phyloP scores from a whole-genome alignment of 768 basidiomycete genomes.

The Lactifluus pinguis region DNA sequence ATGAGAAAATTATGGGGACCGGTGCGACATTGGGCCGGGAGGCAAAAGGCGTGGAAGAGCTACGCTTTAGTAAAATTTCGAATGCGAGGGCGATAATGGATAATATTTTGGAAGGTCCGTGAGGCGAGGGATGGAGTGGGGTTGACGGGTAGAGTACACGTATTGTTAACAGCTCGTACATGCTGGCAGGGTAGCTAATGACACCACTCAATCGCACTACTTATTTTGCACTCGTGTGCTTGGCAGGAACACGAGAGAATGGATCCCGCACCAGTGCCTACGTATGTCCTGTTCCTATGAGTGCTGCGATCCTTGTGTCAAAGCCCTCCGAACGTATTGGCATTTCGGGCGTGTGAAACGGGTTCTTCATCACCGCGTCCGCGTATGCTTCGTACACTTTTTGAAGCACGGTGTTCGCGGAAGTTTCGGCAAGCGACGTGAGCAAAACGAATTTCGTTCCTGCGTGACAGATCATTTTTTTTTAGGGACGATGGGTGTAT shows the following conservation, averaged over 20 bases:
- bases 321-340: conserved; percentile 90
- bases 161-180: not conserved
- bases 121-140: not conserved
- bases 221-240: not conserved
- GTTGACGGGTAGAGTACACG: not conserved
- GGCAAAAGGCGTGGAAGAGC: conserved; percentile 6
- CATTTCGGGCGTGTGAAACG: conserved; percentile 99
- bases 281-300: conserved; percentile 31
- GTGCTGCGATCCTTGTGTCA: conserved; percentile 55
- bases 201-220: conserved; percentile 6
- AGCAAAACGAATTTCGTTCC: conserved; percentile 95
- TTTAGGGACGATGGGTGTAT: not conserved
- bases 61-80: conserved; percentile 11
- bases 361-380: conserved; percentile 97
- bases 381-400: conserved; percentile 91
- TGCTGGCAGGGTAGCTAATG: not conserved
- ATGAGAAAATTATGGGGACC: conserved; percentile 9
- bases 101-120: not conserved
- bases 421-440: conserved; percentile 68
- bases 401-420: conserved; percentile 62
- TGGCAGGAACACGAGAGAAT: not conserved
- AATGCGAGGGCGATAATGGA: not conserved
- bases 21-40: conserved; percentile 10
- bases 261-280: not conserved
- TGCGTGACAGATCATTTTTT: conserved; percentile 25